These are phyloP conservation scores for Sonneratia alba DNA, from an alignment of 345 rosid species.

Conservation along the genomic window DNA sequence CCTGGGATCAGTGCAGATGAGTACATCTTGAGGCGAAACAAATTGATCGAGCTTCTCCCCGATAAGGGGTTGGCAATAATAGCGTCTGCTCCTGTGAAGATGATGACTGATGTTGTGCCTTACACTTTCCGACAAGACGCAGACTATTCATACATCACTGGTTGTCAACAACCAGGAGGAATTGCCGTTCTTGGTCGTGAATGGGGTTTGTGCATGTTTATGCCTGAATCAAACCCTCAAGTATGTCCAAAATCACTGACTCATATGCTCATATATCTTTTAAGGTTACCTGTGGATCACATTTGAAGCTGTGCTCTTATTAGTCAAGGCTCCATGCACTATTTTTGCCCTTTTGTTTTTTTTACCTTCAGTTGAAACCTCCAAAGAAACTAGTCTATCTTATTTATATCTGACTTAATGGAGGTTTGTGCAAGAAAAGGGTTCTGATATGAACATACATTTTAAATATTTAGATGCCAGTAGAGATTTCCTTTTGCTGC, in stretches of 20 bases:
- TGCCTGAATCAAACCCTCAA: constrained; percentile 73
- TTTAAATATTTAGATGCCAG: background rate
- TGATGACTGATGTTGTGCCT: constrained; percentile 96
- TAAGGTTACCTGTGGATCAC: background rate
- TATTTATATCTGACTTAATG: background rate
- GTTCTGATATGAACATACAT: background rate
- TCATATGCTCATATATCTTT: background rate
- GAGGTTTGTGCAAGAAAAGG: background rate
- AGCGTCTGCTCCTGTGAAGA: constrained; percentile 83
- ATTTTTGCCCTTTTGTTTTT: background rate
- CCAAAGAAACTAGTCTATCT: background rate
- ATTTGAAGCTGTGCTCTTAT: background rate
- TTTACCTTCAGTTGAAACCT: background rate
- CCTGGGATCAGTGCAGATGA: constrained; percentile 72
- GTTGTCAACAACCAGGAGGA: constrained; percentile 96
- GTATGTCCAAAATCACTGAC: constrained; percentile 28
- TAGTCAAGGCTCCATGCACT: background rate
- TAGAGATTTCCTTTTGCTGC: background rate
- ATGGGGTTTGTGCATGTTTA: constrained; percentile 94
- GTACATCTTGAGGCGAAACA: constrained; percentile 64
- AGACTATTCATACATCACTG: constrained; percentile 75
- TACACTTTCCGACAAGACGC: constrained; percentile 86
- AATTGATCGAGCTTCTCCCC: constrained; percentile 69
- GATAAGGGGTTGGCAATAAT: constrained; percentile 64
- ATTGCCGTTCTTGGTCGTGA: constrained; percentile 65